phyloP scores from a whole-genome alignment of 2,329 filamentous ascomycete species.

The Colletotrichum gloeosporioides region DNA sequence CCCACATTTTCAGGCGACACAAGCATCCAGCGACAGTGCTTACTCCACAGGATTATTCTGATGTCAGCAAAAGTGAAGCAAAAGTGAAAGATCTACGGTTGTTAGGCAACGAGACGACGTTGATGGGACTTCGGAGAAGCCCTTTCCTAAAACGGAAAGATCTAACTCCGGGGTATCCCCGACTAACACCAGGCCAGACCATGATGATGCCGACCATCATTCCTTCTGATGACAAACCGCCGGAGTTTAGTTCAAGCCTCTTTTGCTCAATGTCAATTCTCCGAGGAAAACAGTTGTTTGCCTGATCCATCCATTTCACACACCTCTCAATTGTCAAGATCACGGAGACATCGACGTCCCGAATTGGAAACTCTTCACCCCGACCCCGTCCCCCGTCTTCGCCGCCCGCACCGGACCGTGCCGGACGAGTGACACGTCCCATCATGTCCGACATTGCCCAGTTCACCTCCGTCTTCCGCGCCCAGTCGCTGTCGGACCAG shows the following conservation, averaged over 20 bases:
- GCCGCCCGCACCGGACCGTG: neutral
- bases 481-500: constrained; percentile 30
- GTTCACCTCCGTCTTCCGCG: constrained; percentile 41
- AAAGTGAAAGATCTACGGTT: neutral
- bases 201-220: neutral
- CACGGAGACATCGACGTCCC: neutral
- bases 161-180: constrained; percentile 1
- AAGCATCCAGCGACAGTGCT: neutral
- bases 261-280: neutral
- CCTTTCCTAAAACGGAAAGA: neutral
- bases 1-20: neutral
- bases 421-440: neutral
- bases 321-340: neutral
- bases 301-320: neutral
- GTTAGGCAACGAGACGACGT: neutral
- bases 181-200: neutral
- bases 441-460: constrained; percentile 18
- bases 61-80: neutral
- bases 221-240: neutral
- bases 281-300: neutral
- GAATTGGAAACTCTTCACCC: neutral
- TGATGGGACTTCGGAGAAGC: neutral
- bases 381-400: neutral
- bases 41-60: neutral
- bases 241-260: neutral